Conservation (phyloP, 2,329 filamentous ascomycete genomes). For the Rutstroemia sp. region DNA sequence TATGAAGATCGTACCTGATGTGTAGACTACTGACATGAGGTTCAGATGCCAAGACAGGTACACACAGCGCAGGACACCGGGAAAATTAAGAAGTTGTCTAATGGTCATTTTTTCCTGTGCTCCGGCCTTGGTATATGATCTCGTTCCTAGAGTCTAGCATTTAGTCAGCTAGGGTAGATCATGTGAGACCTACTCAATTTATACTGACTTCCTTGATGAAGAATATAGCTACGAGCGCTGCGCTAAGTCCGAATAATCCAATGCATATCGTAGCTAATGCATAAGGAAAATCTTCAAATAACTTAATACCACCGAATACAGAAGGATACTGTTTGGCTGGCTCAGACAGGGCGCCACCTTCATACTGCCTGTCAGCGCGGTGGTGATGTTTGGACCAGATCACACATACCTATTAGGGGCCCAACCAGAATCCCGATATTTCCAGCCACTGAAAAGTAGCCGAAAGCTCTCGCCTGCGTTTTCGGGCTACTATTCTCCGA, state of each 20-base stretch:
- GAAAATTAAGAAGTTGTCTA: slow-evolving; percentile 49
- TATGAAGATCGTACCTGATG: slow-evolving; percentile 37
- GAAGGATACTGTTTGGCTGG: slow-evolving; percentile 56
- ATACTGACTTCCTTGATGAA: slow-evolving; percentile 49
- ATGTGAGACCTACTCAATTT: neutral
- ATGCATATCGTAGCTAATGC: slow-evolving; percentile 55
- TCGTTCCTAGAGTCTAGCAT: slow-evolving; percentile 36
- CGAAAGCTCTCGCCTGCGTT: slow-evolving; percentile 67
- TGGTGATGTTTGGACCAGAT: slow-evolving; percentile 33
- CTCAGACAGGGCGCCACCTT: slow-evolving; percentile 61
- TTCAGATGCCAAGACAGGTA: slow-evolving; percentile 59
- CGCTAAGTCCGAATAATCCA: slow-evolving; percentile 44
- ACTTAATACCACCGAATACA: slow-evolving; percentile 45
- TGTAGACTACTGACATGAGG: slow-evolving; percentile 64
- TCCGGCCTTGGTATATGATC: slow-evolving; percentile 19
- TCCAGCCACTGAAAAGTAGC: slow-evolving; percentile 67
- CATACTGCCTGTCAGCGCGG: slow-evolving; percentile 1
- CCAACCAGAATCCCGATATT: slow-evolving; percentile 71
- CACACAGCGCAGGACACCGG: slow-evolving; percentile 59
- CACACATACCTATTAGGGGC: slow-evolving; percentile 34
- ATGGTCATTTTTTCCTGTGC: slow-evolving; percentile 34
- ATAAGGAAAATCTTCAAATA: slow-evolving; percentile 60
- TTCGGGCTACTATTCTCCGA: slow-evolving; percentile 61
- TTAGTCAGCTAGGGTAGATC: neutral
- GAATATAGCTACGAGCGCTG: slow-evolving; percentile 43